Evolutionary conservation across 768 basidiomycete species (phyloP).

Genomic region (Dioszegia crocea): DNA sequence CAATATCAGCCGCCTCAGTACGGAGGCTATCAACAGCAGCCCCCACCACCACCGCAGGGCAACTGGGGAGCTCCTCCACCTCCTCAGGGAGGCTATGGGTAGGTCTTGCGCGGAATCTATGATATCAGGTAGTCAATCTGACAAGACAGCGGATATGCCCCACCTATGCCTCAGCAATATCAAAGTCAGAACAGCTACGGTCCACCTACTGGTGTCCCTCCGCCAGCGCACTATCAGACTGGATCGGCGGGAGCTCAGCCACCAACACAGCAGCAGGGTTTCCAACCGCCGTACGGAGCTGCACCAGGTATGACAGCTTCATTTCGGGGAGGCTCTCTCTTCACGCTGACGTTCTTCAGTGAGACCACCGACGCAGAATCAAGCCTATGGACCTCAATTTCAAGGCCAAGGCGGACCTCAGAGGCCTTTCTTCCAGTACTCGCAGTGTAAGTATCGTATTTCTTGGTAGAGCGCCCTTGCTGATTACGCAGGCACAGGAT

Average conservation of each 20-base stretch:
- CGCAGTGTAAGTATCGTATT: slow-evolving; percentile 59
- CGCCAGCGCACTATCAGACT: slow-evolving; percentile 10
- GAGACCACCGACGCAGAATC: slow-evolving; percentile 53
- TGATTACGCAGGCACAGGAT: slow-evolving; percentile 56
- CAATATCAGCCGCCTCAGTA: not conserved
- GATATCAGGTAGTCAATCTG: not conserved
- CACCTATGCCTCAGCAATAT: not conserved
- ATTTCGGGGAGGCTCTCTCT: not conserved
- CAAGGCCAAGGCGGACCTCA: slow-evolving; percentile 50
- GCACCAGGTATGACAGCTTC: slow-evolving; percentile 25
- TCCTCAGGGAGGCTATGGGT: slow-evolving; percentile 5
- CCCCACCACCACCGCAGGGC: slow-evolving; percentile 5
- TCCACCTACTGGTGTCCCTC: slow-evolving; percentile 17
- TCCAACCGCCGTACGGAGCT: slow-evolving; percentile 5
- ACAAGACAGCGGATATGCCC: not conserved
- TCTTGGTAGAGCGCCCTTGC: not conserved
- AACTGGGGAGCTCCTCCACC: slow-evolving; percentile 5
- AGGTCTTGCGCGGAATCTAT: not conserved
- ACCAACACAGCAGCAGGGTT: slow-evolving; percentile 18
- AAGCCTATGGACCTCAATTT: slow-evolving; percentile 63
- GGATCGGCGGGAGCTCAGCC: slow-evolving; percentile 10
- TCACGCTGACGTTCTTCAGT: slow-evolving; percentile 18
- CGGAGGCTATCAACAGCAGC: not conserved
- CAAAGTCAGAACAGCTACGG: slow-evolving; percentile 8
- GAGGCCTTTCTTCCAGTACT: slow-evolving; percentile 75